Evolutionary conservation across 768 basidiomycete species (phyloP).

Genomic region (Rhizopogon sp.): DNA sequence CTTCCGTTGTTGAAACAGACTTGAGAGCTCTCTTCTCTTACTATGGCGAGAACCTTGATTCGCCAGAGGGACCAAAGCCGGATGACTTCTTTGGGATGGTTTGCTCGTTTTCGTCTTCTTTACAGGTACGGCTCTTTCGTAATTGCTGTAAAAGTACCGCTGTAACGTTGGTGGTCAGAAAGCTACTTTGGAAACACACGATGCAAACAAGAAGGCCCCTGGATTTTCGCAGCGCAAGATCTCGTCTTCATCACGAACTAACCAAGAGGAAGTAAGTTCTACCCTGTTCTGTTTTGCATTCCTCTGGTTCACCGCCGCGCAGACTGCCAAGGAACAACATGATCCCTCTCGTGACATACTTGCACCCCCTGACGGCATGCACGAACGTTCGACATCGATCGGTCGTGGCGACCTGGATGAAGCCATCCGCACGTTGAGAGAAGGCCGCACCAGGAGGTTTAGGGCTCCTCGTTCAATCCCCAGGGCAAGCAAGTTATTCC

Average conservation of each 20-base stretch:
- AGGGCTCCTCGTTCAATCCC: slow-evolving; percentile 11
- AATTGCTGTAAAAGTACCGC: background rate
- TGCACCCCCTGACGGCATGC: slow-evolving; percentile 34
- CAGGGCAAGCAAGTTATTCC: slow-evolving; percentile 19
- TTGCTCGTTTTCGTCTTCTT: slow-evolving; percentile 65
- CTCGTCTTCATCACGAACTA: background rate
- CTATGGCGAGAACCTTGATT: slow-evolving; percentile 72
- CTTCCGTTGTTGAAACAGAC: slow-evolving; percentile 50
- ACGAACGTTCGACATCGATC: slow-evolving; percentile 47
- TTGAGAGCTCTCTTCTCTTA: slow-evolving; percentile 57
- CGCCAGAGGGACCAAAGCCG: slow-evolving; percentile 60
- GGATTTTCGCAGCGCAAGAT: background rate
- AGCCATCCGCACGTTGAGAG: slow-evolving; percentile 75
- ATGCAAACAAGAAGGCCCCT: slow-evolving; percentile 18
- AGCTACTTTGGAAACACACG: slow-evolving; percentile 64
- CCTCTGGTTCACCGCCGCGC: slow-evolving; percentile 2
- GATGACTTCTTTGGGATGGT: slow-evolving; percentile 82
- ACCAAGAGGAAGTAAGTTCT: slow-evolving; percentile 6
- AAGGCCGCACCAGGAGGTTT: slow-evolving; percentile 35
- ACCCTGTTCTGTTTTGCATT: background rate
- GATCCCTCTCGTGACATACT: slow-evolving; percentile 23
- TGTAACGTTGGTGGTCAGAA: slow-evolving; percentile 38
- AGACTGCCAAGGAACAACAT: slow-evolving; percentile 40
- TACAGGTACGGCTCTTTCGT: slow-evolving; percentile 45
- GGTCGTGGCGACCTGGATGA: slow-evolving; percentile 80